Conservation (phyloP, 495 filamentous ascomycete genomes). For the Penicillium argentinense region DNA sequence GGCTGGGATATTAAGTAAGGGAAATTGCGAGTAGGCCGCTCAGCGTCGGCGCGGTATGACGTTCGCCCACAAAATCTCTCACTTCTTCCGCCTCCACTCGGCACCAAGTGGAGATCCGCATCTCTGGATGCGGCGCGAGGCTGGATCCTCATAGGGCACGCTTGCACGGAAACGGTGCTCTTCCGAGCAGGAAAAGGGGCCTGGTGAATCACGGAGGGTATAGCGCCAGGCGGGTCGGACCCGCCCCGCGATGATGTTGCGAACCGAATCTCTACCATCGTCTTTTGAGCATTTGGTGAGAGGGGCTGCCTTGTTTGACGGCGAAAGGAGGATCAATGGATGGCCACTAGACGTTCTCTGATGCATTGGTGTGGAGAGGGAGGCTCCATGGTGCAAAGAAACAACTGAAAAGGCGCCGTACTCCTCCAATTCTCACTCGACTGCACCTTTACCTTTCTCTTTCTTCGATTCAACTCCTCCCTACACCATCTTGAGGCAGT, state of each 20-base stretch:
- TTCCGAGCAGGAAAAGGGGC: background rate
- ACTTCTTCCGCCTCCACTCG: background rate
- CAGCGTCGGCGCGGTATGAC: slow-evolving; percentile 2
- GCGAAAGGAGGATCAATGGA: background rate
- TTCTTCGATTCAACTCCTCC: too few relatives aligned
- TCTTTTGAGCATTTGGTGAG: background rate
- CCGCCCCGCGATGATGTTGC: background rate
- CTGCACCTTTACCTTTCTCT: background rate
- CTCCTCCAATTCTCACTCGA: background rate
- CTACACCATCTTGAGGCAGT: too few relatives aligned
- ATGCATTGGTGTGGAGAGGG: background rate
- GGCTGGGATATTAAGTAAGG: background rate
- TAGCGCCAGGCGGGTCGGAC: background rate
- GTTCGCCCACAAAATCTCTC: slow-evolving; percentile 3
- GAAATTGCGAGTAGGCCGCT: slow-evolving; percentile 2
- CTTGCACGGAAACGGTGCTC: background rate
- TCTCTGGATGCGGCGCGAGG: background rate
- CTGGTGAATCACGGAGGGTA: background rate
- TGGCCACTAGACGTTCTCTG: background rate
- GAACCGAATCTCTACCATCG: background rate
- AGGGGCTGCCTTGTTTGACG: too few relatives aligned
- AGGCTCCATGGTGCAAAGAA: background rate
- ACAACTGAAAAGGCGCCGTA: background rate
- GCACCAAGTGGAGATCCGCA: background rate
- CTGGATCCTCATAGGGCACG: background rate